Evolutionary conservation across 106 monocot genomes (phyloP), one percentile per base, ranked within the genome.

Genomic region (Acanthochlamys bracteata): DNA sequence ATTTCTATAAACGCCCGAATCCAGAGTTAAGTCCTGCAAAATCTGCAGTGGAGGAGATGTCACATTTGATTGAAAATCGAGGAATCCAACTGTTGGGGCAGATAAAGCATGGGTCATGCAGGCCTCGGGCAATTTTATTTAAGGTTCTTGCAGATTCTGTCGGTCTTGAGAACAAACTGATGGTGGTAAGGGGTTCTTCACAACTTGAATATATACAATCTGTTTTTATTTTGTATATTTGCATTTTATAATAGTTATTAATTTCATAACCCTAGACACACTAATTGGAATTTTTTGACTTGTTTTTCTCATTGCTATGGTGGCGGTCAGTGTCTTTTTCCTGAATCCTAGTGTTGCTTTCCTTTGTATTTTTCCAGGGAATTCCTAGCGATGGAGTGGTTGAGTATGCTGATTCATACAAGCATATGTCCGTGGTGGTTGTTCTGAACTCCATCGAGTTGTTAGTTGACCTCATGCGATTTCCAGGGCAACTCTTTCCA

Each of bases 81-180:
- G 85, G 88, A 51, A 57, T 89, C 64, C 98, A 95, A 73, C 82
- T 99, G 22, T 63, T 99, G 69, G 98, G 98, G 40, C 98, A 99
- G 71, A 85, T 99, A 76, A 80, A 81, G 67, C 83, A 99, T 77
- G 92, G 92, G 70, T 88, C 98, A 62, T 99, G 98, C 64, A 67
- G 98, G 54, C 91, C 98, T 54, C 80, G 92, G 53, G 88, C 98
- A 61, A 83, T 99, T 79, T 73, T 99, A 49, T 99, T 99, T 71
- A 99, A 99, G 67, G 88, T 99, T 79, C 88, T 99, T 77, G 92
- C 92, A 40, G 98, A 99, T 80, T 62, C 89, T 75, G 92, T 89
- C 59, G 92, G 98, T 49, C 75, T 99, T 51, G 98, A 92, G 55
- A 81, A 83, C 79, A 92, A 89, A 73, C 88, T 99, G 65, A 45